Evolutionary conservation across 768 basidiomycete species (phyloP).

Genomic region (Lactifluus echinatus): DNA sequence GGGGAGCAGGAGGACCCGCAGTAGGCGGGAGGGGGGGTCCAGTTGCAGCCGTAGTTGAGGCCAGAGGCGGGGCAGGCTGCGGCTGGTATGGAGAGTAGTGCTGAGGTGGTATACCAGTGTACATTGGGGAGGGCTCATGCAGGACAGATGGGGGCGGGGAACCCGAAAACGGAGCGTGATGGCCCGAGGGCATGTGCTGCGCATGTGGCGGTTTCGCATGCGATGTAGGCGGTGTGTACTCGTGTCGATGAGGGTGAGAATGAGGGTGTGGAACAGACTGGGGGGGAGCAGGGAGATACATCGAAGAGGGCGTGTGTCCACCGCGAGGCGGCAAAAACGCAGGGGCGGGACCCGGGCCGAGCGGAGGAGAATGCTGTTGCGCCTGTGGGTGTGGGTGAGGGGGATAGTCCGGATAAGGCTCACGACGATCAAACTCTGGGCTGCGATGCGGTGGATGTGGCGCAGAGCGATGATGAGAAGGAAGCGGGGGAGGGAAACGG

Average conservation of each 20-base stretch:
- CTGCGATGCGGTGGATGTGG: conserved; percentile 17
- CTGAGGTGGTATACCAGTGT: conserved; percentile 20
- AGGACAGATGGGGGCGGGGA: conserved; percentile 15
- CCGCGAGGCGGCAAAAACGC: conserved; percentile 22
- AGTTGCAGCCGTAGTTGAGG: conserved; percentile 9
- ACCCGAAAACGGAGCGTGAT: conserved; percentile 16
- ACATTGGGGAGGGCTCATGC: conserved; percentile 28
- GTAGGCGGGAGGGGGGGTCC: conserved; percentile 11
- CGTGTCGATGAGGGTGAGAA: conserved; percentile 19
- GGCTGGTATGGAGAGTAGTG: conserved; percentile 18
- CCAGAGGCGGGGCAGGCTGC: conserved; percentile 22
- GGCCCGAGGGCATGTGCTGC: conserved; percentile 10
- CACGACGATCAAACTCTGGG: conserved; percentile 18
- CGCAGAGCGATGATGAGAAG: conserved; percentile 18
- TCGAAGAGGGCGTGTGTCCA: conserved; percentile 12
- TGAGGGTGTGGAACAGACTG: conserved; percentile 20
- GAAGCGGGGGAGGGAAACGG: conserved; percentile 18
- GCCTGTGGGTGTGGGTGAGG: conserved; percentile 14
- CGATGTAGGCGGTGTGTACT: conserved; percentile 21
- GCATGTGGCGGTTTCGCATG: conserved; percentile 9
- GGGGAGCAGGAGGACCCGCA: conserved; percentile 12
- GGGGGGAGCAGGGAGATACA: conserved; percentile 18
- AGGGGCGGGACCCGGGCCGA: not conserved
- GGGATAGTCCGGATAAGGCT: conserved; percentile 14
- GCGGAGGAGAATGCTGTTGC: conserved; percentile 15